These are phyloP conservation scores for Perkinsus marinus DNA, from an alignment of 169 alveolate genomes.

Conservation along the genomic window DNA sequence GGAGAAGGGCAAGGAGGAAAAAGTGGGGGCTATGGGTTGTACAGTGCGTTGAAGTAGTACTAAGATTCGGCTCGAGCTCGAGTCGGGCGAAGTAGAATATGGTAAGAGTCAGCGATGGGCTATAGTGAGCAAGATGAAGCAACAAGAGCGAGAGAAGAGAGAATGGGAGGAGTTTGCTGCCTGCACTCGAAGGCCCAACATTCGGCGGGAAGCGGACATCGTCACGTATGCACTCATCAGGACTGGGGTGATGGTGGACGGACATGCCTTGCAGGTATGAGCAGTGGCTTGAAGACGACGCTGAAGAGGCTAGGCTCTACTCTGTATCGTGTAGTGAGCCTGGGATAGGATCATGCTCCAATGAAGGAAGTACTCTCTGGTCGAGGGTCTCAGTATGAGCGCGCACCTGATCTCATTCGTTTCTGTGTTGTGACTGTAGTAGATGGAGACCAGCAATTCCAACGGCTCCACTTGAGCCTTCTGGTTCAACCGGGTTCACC, in stretches of 20 bases:
- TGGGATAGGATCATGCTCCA: background rate
- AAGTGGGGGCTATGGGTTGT: background rate
- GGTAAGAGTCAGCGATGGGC: background rate
- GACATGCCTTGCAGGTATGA: background rate
- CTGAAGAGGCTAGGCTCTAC: background rate
- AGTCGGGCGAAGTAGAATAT: background rate
- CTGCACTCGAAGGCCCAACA: background rate
- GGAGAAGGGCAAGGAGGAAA: background rate
- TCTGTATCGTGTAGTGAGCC: background rate
- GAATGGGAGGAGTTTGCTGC: background rate
- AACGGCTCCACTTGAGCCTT: too few relatives aligned
- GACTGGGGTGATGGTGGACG: background rate
- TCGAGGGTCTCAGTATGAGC: too few relatives aligned
- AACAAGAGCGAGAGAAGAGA: background rate
- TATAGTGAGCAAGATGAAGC: background rate
- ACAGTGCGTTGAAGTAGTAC: background rate
- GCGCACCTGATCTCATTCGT: too few relatives aligned
- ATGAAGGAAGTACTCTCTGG: background rate
- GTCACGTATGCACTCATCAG: background rate
- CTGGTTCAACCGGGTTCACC: too few relatives aligned
- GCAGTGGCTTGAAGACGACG: background rate
- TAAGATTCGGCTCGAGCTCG: background rate
- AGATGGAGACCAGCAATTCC: too few relatives aligned
- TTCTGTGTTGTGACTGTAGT: too few relatives aligned
- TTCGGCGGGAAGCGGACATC: background rate